These are phyloP conservation scores for Sclerotiophoma versabilis DNA, from an alignment of 2,329 filamentous ascomycete species.

Conservation along the genomic window DNA sequence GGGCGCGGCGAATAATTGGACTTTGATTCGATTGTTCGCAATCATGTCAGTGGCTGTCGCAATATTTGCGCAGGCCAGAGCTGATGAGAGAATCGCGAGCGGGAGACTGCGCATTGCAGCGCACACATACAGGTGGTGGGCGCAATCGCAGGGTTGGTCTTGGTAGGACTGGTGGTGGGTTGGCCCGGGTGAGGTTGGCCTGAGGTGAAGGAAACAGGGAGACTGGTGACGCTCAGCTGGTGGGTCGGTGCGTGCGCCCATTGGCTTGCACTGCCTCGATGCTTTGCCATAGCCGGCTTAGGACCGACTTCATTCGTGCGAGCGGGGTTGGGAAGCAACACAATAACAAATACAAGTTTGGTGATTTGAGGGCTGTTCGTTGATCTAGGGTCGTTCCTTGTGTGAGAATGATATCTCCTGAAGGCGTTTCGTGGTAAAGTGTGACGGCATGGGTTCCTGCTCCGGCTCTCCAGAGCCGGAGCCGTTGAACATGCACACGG, in stretches of 20 bases:
- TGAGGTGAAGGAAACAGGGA: conserved; percentile 10
- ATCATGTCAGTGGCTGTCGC: conserved; percentile 29
- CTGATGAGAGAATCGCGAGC: conserved; percentile 2
- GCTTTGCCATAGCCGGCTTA: conserved; percentile 9
- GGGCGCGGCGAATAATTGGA: conserved; percentile 43
- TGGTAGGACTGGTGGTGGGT: conserved; percentile 8
- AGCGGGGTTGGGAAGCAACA: neutral
- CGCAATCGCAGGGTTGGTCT: conserved; percentile 11
- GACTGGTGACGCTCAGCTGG: conserved; percentile 14
- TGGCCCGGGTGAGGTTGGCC: conserved; percentile 9
- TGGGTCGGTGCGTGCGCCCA: conserved; percentile 14
- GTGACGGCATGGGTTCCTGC: conserved; percentile 4
- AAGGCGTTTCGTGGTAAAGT: neutral
- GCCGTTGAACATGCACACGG: neutral
- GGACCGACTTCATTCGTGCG: conserved; percentile 8
- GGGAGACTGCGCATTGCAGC: conserved; percentile 17
- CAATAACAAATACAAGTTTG: neutral
- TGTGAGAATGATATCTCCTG: neutral
- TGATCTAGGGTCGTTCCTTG: neutral
- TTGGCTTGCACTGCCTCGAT: conserved; percentile 18
- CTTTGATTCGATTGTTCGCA: conserved; percentile 38
- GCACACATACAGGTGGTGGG: conserved; percentile 15
- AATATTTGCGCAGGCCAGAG: conserved; percentile 6
- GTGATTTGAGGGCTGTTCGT: neutral
- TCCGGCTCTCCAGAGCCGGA: conserved; percentile 6